A percentile compares a stretch with the other conserved stretches of the same genome.
phyloP scores from a whole-genome alignment of 2,329 filamentous ascomycete genomes.

The Penicillium sp. region DNA sequence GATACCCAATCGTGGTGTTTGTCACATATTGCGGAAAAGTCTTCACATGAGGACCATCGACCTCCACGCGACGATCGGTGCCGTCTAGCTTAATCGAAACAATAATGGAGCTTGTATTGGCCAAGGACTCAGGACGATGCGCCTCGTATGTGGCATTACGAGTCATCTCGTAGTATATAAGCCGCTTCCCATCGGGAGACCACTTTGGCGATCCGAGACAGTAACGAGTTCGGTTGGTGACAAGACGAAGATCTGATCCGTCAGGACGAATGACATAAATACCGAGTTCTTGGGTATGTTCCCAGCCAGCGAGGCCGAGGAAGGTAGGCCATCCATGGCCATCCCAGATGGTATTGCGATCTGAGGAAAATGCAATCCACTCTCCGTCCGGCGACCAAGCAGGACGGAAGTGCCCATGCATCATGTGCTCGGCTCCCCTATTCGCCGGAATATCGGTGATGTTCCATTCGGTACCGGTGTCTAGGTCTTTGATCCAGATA shows the following conservation, averaged over 20 bases:
- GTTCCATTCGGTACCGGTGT: conserved; percentile 33
- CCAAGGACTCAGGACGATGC: conserved; percentile 24
- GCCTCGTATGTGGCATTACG: conserved; percentile 39
- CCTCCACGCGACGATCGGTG: conserved; percentile 30
- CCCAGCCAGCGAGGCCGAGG: conserved; percentile 1
- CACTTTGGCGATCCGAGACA: conserved; percentile 18
- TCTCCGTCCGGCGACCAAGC: conserved; percentile 43
- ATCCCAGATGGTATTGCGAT: conserved; percentile 43
- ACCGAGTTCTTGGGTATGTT: conserved; percentile 13
- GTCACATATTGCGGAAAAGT: conserved; percentile 33
- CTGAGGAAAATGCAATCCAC: conserved; percentile 43
- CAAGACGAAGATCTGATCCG: conserved; percentile 12
- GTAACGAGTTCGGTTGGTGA: conserved; percentile 1
- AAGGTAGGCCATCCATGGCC: conserved; percentile 35
- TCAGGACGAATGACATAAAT: conserved; percentile 17
- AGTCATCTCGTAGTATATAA: conserved; percentile 43
- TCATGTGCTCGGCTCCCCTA: conserved; percentile 17
- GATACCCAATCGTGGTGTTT: conserved; percentile 27
- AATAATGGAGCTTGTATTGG: conserved; percentile 26
- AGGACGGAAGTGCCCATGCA: conserved; percentile 41
- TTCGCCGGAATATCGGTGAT: conserved; percentile 36
- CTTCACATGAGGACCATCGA: conserved; percentile 30
- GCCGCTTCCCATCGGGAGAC: conserved; percentile 41
- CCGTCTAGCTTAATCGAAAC: conserved; percentile 18
- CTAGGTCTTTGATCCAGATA: conserved; percentile 42